Evolutionary conservation across 2,329 filamentous ascomycete species (phyloP), one percentile per base, ranked within the genome.

Genomic region (Cladosporium oxysporum): DNA sequence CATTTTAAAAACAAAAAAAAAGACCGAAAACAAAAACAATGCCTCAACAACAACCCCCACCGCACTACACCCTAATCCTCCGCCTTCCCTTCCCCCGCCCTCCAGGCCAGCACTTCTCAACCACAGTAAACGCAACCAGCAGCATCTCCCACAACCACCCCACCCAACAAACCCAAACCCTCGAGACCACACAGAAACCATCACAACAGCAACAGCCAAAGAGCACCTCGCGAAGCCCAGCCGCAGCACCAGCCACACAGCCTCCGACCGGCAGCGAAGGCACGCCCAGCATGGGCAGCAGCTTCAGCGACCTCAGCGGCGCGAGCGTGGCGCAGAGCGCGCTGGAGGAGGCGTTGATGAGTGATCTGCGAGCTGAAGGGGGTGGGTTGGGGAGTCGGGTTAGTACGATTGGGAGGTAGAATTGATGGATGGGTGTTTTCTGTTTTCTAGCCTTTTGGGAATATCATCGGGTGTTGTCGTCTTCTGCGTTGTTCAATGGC

Each of bases 261-360:
- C 58, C 67, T 33, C 52, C 69, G 12, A 37, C 67, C 47, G 66
- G 60, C 59, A 92, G 89, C 73, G 90, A 92, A 68, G 89, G 89
- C 16, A 90, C 88, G 16, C 90, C 89, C 1, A 92, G 90, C 71
- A 92, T 93, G 88, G 90, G 91, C 1, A 94, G 91, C 76, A 93
- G 91, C 72, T 95, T 92, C 73, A 94, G 91, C 77, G 92, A 95
- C 79, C 83, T 96, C 52, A 91, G 94, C 75, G 91, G 93, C 82
- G 88, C 90, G 21, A 92, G 90, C 21, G 88, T 94, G 18, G 93
- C 91, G 31, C 90, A 93, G 75, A 92, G 89, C 18, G 91, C 91
- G 3, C 80, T 94, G 64, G 91, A 93, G 76, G 91, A 94, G 75
- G 91, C 90, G 8, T 79, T 93, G 62, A 85, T 91, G 23, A 92